These are phyloP conservation scores for Trichophyton simii DNA, from an alignment of 2,329 filamentous ascomycete genomes.

Conservation along the genomic window DNA sequence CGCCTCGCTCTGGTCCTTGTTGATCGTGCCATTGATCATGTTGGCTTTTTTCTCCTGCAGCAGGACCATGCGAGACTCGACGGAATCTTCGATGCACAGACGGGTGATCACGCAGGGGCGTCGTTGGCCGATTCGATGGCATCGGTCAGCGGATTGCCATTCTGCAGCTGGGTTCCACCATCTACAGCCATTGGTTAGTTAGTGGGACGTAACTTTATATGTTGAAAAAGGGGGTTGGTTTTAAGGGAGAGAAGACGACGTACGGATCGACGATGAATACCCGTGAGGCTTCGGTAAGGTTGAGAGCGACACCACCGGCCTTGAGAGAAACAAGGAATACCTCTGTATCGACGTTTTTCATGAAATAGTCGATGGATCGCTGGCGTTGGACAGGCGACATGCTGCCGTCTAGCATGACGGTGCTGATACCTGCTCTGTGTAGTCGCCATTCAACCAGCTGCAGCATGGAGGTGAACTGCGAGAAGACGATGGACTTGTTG, in stretches of 20 bases:
- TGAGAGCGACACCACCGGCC: constrained; percentile 88
- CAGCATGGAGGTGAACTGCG: constrained; percentile 93
- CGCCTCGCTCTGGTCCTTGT: constrained; percentile 68
- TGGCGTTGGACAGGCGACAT: constrained; percentile 93
- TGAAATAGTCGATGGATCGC: constrained; percentile 89
- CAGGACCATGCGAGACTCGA: constrained; percentile 88
- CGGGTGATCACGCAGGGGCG: constrained; percentile 89
- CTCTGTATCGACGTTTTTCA: constrained; percentile 87
- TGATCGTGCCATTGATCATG: constrained; percentile 96
- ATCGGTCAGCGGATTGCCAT: constrained; percentile 92
- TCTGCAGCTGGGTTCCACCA: constrained; percentile 99
- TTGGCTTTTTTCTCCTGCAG: constrained; percentile 97
- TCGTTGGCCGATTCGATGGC: constrained; percentile 88
- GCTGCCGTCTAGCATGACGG: constrained; percentile 93
- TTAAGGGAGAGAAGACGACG: constrained; percentile 35
- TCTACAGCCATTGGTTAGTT: constrained; percentile 31
- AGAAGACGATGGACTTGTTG: constrained; percentile 95
- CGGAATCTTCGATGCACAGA: constrained; percentile 90
- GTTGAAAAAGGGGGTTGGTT: background rate
- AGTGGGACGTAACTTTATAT: background rate
- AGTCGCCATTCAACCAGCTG: constrained; percentile 96
- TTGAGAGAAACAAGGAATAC: constrained; percentile 94
- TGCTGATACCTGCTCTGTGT: constrained; percentile 90
- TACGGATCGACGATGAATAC: constrained; percentile 95
- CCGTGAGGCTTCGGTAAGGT: constrained; percentile 83